A percentile compares a stretch with the other conserved stretches of the same genome.
phyloP scores from a whole-genome alignment of 352 stramenopile species.

The Globisporangium middletonii region DNA sequence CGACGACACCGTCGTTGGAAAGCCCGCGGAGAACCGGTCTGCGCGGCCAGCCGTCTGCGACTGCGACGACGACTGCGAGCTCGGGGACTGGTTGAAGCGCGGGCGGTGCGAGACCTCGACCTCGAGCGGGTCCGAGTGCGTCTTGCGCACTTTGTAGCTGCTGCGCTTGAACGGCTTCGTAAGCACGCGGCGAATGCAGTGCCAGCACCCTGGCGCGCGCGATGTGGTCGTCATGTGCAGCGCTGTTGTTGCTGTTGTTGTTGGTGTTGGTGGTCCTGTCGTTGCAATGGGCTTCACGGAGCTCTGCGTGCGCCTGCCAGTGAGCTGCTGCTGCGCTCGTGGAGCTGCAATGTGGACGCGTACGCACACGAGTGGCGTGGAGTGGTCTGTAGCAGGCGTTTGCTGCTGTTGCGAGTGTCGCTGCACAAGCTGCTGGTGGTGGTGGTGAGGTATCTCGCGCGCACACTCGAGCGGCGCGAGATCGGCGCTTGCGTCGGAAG shows the following conservation, averaged over 20 bases:
- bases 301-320: neutral
- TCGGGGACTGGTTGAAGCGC: constrained; percentile 10
- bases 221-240: neutral
- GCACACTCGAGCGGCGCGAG: neutral
- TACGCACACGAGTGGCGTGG: neutral
- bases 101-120: constrained; percentile 15
- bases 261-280: neutral
- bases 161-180: constrained; percentile 15
- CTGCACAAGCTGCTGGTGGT: neutral
- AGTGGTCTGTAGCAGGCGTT: neutral
- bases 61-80: constrained; percentile 10
- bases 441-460: neutral
- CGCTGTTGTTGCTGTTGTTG: neutral
- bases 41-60: constrained; percentile 6
- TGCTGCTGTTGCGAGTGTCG: neutral
- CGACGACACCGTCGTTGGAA: constrained; percentile 13
- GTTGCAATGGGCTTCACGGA: neutral
- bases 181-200: constrained; percentile 5
- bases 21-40: constrained; percentile 10
- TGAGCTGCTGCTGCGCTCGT: neutral
- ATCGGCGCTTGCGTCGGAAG: neutral
- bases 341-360: neutral
- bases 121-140: constrained; percentile 15
- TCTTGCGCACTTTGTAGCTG: constrained; percentile 20
- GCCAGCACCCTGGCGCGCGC: constrained; percentile 6